Percentiles rank a stretch among this genome's conserved stretches.
phyloP scores from a whole-genome alignment of 2,329 filamentous ascomycete species.

The Stylonectria norvegica region DNA sequence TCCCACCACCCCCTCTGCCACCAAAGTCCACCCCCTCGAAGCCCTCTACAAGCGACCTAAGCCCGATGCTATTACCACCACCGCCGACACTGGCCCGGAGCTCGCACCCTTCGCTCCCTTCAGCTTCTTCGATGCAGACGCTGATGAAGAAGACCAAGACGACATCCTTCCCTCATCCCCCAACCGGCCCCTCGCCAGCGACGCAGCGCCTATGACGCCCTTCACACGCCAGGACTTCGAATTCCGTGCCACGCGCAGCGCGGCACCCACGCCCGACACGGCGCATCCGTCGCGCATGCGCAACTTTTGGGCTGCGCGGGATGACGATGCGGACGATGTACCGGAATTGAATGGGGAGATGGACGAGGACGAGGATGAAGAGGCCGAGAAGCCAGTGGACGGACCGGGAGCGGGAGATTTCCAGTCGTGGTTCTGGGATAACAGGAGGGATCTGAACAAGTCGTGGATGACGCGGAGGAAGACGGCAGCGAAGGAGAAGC shows the following conservation, averaged over 20 bases:
- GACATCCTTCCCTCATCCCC: constrained; percentile 36
- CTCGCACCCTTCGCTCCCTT: too few relatives aligned
- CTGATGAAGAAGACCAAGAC: constrained; percentile 44
- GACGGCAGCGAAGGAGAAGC: constrained; percentile 61
- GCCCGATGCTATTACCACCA: constrained; percentile 36
- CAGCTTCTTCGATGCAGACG: constrained; percentile 67
- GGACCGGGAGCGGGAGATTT: constrained; percentile 48
- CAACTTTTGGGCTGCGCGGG: constrained; percentile 51
- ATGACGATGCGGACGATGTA: constrained; percentile 45
- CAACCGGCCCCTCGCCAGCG: not conserved
- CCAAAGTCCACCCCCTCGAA: constrained; percentile 76
- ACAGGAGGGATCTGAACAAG: constrained; percentile 60
- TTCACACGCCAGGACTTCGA: constrained; percentile 78
- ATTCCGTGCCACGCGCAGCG: constrained; percentile 72
- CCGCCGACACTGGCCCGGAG: constrained; percentile 42
- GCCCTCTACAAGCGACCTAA: constrained; percentile 80
- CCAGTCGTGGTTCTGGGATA: constrained; percentile 66
- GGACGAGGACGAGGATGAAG: constrained; percentile 28
- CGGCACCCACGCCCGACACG: constrained; percentile 92
- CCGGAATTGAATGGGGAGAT: constrained; percentile 33
- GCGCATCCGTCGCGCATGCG: constrained; percentile 68
- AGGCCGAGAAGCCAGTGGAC: constrained; percentile 25
- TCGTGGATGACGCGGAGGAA: constrained; percentile 65
- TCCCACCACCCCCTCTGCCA: constrained; percentile 44
- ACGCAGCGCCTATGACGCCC: constrained; percentile 85